phyloP scores from a whole-genome alignment of 169 alveolate genomes.

The Besnoitia besnoiti region DNA sequence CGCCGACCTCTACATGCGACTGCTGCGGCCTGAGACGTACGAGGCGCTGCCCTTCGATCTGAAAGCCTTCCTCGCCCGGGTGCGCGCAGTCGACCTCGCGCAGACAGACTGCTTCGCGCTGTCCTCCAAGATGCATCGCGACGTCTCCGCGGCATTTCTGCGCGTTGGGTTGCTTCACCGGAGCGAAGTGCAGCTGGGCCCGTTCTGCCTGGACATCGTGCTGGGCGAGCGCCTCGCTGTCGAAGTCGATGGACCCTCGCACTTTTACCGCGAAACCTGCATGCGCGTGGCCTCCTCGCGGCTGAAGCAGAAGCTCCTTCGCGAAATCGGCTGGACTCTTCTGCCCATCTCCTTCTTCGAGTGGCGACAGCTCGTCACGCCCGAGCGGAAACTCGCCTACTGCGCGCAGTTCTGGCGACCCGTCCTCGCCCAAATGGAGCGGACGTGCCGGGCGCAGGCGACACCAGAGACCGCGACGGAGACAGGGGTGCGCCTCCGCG shows the following conservation, averaged over 20 bases:
- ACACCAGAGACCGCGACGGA: background rate
- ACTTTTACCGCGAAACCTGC: constrained; percentile 36
- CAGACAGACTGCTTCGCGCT: constrained; percentile 20
- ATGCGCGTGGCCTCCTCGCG: constrained; percentile 33
- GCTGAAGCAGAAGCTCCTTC: constrained; percentile 11
- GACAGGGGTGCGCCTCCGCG: background rate
- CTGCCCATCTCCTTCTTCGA: constrained; percentile 8
- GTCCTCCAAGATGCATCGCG: constrained; percentile 5
- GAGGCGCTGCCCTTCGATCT: background rate
- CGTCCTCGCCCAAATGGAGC: background rate
- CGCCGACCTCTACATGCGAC: constrained; percentile 24
- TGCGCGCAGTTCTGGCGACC: constrained; percentile 8
- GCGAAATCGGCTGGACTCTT: constrained; percentile 20
- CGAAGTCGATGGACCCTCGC: constrained; percentile 43
- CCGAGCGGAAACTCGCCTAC: constrained; percentile 1
- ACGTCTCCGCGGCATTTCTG: constrained; percentile 41
- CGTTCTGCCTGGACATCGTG: constrained; percentile 37
- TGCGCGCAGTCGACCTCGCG: constrained; percentile 16
- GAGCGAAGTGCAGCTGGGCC: constrained; percentile 41
- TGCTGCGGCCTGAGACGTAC: background rate
- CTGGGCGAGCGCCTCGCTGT: constrained; percentile 14
- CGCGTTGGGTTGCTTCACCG: background rate
- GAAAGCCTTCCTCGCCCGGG: constrained; percentile 26
- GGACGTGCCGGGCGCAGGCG: background rate
- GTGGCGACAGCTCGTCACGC: constrained; percentile 34